phyloP scores from a whole-genome alignment of 2,329 filamentous ascomycete species.

The Colletotrichum shisoi region DNA sequence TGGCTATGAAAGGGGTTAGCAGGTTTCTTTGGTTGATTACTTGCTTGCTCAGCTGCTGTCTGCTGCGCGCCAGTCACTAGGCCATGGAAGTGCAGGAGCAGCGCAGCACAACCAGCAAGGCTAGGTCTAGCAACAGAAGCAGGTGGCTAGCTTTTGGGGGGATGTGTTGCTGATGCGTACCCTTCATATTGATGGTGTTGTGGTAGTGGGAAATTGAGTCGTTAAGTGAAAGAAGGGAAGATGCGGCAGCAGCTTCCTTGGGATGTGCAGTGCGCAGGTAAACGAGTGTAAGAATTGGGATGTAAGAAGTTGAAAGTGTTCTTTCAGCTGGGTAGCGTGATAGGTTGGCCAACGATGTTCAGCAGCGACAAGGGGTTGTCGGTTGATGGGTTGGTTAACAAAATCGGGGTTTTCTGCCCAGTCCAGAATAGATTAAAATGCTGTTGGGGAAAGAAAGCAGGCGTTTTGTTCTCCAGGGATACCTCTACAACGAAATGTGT shows the following conservation, averaged over 20 bases:
- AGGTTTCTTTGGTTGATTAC: neutral
- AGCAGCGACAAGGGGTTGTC: conserved; percentile 9
- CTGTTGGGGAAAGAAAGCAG: conserved; percentile 14
- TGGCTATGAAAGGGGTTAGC: conserved; percentile 64
- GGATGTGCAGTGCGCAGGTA: conserved; percentile 28
- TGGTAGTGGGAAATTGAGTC: neutral
- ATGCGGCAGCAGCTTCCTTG: conserved; percentile 16
- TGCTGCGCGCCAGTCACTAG: neutral
- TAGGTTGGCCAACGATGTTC: neutral
- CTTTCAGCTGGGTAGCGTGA: neutral
- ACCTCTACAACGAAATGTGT: conserved; percentile 7
- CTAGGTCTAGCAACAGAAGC: neutral
- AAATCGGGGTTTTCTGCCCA: neutral
- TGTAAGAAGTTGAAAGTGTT: conserved; percentile 19
- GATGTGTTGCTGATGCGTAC: conserved; percentile 10
- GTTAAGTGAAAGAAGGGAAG: conserved; percentile 14
- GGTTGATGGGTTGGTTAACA: neutral
- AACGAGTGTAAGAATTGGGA: conserved; percentile 34
- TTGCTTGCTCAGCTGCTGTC: no score
- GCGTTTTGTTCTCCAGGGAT: conserved; percentile 18
- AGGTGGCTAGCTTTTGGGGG: neutral
- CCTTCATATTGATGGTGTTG: conserved; percentile 38
- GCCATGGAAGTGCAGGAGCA: neutral
- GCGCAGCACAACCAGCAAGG: neutral
- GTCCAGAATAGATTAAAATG: conserved; percentile 22